Evolutionary conservation across 306 rosid genomes (phyloP).

Genomic region (Vachellia pachyceras): DNA sequence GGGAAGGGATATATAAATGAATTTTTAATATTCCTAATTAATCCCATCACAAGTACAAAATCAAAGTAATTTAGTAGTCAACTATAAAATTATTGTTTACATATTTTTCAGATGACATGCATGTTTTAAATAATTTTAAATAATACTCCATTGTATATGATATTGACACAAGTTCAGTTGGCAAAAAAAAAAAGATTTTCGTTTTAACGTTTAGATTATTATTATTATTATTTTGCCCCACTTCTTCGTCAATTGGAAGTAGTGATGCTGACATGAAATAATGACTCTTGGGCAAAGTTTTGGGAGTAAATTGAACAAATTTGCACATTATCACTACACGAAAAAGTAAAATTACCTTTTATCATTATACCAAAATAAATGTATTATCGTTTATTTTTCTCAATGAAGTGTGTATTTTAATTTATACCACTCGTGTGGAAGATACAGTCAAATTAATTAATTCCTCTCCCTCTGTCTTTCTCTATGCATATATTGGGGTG

Average conservation of each 20-base stretch:
- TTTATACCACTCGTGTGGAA: conserved; percentile 11
- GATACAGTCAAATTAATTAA: not conserved
- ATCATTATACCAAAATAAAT: not conserved
- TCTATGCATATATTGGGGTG: not conserved
- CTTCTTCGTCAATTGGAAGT: conserved; percentile 6
- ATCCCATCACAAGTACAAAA: not conserved
- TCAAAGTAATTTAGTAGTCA: not conserved
- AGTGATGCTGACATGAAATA: conserved; percentile 48
- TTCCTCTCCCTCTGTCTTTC: not conserved
- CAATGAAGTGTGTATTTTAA: not conserved
- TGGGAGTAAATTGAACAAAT: conserved; percentile 41
- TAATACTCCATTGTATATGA: not conserved
- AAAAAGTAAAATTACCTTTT: not conserved
- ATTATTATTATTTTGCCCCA: not conserved
- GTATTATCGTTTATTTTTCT: not conserved
- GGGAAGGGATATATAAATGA: not conserved
- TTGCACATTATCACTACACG: not conserved
- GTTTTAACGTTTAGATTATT: not conserved
- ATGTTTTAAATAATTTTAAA: not conserved
- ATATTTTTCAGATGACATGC: not conserved
- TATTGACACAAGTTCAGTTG: not conserved
- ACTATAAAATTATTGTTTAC: not conserved
- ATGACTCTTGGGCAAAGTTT: conserved; percentile 40
- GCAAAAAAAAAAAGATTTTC: too few relatives aligned
- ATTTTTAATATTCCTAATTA: not conserved